These are phyloP conservation scores for Oropetium thomaeum DNA, from an alignment of 176 grass and related monocot species.

Conservation along the genomic window DNA sequence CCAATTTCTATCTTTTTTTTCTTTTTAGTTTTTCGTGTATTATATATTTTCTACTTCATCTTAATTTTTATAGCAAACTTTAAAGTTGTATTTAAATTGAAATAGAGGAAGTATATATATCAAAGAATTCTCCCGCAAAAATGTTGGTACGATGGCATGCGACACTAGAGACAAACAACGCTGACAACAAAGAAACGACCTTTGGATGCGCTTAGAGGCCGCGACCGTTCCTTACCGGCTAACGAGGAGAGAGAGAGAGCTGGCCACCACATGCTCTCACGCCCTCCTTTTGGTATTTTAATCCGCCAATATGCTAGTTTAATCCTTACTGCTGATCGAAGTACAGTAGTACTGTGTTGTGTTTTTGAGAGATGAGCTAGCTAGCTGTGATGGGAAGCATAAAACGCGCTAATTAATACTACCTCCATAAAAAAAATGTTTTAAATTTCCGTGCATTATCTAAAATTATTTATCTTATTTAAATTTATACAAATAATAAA, in stretches of 20 bases:
- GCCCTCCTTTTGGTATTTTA: conserved; percentile 13
- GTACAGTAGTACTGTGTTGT: background rate
- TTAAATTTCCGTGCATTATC: too few relatives aligned
- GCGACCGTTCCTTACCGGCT: conserved; percentile 20
- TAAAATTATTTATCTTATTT: too few relatives aligned
- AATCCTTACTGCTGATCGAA: background rate
- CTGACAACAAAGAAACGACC: conserved; percentile 1
- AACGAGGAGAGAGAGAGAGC: conserved; percentile 1
- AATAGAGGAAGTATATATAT: background rate
- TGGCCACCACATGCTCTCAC: conserved; percentile 38
- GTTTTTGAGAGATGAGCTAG: background rate
- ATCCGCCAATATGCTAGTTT: background rate
- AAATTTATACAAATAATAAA: too few relatives aligned
- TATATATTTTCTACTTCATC: too few relatives aligned
- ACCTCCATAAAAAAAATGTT: too few relatives aligned
- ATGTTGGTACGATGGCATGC: background rate
- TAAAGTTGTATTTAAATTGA: too few relatives aligned
- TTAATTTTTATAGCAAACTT: too few relatives aligned
- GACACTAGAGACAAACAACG: conserved; percentile 33
- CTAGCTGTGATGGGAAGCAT: background rate
- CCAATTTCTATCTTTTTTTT: too few relatives aligned
- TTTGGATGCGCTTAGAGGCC: conserved; percentile 6
- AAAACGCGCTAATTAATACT: too few relatives aligned
- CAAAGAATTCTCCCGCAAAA: background rate
- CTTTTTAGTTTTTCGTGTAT: too few relatives aligned